Conservation (phyloP, 2,329 filamentous ascomycete species). For the Ceratocystis huliohia region DNA sequence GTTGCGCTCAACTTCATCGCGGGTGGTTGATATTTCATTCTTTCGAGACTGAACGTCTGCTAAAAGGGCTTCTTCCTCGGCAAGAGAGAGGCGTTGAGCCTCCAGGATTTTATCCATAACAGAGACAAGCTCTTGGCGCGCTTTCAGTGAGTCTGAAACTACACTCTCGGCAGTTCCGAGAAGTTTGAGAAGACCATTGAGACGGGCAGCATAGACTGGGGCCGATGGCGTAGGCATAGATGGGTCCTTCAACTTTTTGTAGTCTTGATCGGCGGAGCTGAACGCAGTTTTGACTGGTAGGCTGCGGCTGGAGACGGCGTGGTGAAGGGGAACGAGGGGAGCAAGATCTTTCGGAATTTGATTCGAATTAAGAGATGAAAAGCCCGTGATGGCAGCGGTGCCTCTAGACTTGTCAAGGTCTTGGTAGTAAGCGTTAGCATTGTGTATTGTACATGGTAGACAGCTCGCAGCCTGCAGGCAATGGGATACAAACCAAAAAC, state of each 20-base stretch:
- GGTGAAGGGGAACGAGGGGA: conserved; percentile 60
- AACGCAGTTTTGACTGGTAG: conserved; percentile 54
- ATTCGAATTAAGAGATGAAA: conserved; percentile 44
- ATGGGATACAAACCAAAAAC: conserved; percentile 53
- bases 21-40: conserved; percentile 62
- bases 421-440: conserved; percentile 25
- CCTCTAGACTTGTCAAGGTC: conserved; percentile 51
- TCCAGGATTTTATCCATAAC: conserved; percentile 74
- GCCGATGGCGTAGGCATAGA: conserved; percentile 57
- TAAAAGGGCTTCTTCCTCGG: conserved; percentile 55
- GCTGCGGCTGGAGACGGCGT: conserved; percentile 59
- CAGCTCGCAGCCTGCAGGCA: conserved; percentile 20
- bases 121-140: conserved; percentile 61
- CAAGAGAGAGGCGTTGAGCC: conserved; percentile 55
- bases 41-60: conserved; percentile 54
- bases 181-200: conserved; percentile 80
- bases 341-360: conserved; percentile 61
- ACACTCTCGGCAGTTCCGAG: conserved; percentile 80
- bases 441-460: not conserved
- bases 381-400: conserved; percentile 35
- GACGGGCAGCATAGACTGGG: conserved; percentile 79
- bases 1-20: conserved; percentile 75
- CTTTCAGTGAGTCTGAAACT: conserved; percentile 79
- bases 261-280: conserved; percentile 65
- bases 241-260: conserved; percentile 68